Conservation (phyloP, 768 basidiomycete species). For the Tephrocybe sp. region DNA sequence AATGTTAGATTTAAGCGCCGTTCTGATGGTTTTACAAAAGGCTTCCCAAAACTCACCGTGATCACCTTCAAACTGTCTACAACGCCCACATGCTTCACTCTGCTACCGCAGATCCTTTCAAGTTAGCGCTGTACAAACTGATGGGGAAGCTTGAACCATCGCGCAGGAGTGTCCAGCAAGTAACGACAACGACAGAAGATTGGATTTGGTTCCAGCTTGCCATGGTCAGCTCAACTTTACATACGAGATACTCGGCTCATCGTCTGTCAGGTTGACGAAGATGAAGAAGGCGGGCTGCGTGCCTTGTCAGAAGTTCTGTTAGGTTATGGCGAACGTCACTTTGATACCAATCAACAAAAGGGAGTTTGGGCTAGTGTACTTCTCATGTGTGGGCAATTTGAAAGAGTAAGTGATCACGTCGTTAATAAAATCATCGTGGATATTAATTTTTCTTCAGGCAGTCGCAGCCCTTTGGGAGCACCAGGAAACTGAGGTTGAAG, state of each 20-base stretch:
- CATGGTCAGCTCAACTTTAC: slow-evolving; percentile 49
- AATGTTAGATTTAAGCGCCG: neutral
- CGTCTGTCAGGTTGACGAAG: slow-evolving; percentile 64
- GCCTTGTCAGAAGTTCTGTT: slow-evolving; percentile 72
- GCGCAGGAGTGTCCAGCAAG: slow-evolving; percentile 73
- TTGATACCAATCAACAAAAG: slow-evolving; percentile 63
- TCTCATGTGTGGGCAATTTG: slow-evolving; percentile 92
- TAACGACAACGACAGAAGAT: slow-evolving; percentile 92
- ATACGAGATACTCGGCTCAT: neutral
- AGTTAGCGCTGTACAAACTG: slow-evolving; percentile 92
- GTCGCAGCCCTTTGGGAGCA: slow-evolving; percentile 89
- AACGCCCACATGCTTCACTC: slow-evolving; percentile 90
- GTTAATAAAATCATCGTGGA: neutral
- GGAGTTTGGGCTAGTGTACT: slow-evolving; percentile 83
- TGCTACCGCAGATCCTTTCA: slow-evolving; percentile 89
- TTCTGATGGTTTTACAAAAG: slow-evolving; percentile 28
- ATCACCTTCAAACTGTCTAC: slow-evolving; percentile 77
- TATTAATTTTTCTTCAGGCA: slow-evolving; percentile 47
- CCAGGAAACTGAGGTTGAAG: slow-evolving; percentile 85
- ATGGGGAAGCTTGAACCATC: slow-evolving; percentile 89
- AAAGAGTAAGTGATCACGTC: slow-evolving; percentile 54
- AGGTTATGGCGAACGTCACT: slow-evolving; percentile 80
- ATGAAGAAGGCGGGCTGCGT: slow-evolving; percentile 74
- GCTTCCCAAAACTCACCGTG: slow-evolving; percentile 69
- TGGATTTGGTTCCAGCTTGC: slow-evolving; percentile 98